A percentile compares a stretch with the other conserved stretches of the same genome.
phyloP scores from a whole-genome alignment of 345 rosid species.

The Turritis glabra region DNA sequence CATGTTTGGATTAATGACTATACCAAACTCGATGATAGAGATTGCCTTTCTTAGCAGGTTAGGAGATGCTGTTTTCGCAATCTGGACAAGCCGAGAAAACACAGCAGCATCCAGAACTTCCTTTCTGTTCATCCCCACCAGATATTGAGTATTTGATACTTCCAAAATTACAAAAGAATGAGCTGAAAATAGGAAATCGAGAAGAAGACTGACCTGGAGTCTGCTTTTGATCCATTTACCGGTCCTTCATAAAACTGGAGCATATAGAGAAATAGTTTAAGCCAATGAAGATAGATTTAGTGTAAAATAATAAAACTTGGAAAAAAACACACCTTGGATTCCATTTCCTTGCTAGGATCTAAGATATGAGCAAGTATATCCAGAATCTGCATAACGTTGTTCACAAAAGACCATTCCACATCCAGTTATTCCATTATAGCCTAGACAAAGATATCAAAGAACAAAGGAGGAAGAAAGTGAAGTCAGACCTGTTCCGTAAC shows the following conservation, averaged over 20 bases:
- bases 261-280: conserved; percentile 22
- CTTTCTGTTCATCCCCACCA: conserved; percentile 41
- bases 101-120: conserved; percentile 55
- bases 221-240: conserved; percentile 48
- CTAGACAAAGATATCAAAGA: conserved; percentile 14
- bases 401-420: neutral
- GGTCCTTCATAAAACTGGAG: conserved; percentile 67
- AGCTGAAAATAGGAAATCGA: neutral
- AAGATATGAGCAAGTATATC: conserved; percentile 68
- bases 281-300: conserved; percentile 8
- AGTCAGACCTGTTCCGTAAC: conserved; percentile 61
- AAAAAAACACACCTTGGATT: conserved; percentile 61
- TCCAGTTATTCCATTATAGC: neutral
- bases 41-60: conserved; percentile 68
- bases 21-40: conserved; percentile 63
- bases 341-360: conserved; percentile 75
- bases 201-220: conserved; percentile 51
- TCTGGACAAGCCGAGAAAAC: conserved; percentile 57
- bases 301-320: conserved; percentile 13
- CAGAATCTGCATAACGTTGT: conserved; percentile 57
- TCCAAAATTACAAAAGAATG: neutral
- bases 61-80: conserved; percentile 57
- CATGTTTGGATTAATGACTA: conserved; percentile 47
- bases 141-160: conserved; percentile 10
- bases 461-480: conserved; percentile 4